Evolutionary conservation across 192 early-diverging fungal genomes (phyloP).

Genomic region (Mortierella antarctica): DNA sequence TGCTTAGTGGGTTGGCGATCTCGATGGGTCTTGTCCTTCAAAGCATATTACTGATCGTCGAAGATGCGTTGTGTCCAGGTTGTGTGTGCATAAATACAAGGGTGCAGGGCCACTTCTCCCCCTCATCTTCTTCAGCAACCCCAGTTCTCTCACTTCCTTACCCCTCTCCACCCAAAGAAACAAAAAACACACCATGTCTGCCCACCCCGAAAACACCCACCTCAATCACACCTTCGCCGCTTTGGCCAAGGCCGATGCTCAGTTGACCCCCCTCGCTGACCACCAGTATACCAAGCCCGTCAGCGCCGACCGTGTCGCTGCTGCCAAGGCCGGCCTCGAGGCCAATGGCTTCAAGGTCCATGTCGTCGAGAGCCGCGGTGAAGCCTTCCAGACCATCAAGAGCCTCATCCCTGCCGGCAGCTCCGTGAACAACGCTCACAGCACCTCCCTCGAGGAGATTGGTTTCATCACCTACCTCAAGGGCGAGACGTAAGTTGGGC

Average conservation of each 20-base stretch:
- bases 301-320: slow-evolving; percentile 25
- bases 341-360: slow-evolving; percentile 40
- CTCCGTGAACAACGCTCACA: slow-evolving; percentile 52
- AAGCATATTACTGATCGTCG: no score
- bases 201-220: slow-evolving; percentile 50
- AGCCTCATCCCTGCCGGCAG: slow-evolving; percentile 45
- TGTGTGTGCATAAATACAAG: neutral
- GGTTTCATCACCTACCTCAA: slow-evolving; percentile 58
- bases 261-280: slow-evolving; percentile 24
- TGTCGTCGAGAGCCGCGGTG: slow-evolving; percentile 26
- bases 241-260: slow-evolving; percentile 38
- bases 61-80: no score
- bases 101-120: neutral
- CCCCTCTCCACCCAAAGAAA: neutral
- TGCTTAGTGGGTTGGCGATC: no score
- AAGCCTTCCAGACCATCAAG: slow-evolving; percentile 53
- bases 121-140: no score
- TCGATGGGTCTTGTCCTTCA: no score
- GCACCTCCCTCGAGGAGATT: slow-evolving; percentile 56
- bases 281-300: slow-evolving; percentile 25
- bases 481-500: slow-evolving; percentile 42
- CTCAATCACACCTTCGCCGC: slow-evolving; percentile 38
- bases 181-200: slow-evolving; percentile 7
- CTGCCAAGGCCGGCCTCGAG: slow-evolving; percentile 50
- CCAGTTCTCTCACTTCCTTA: neutral